Conservation (phyloP, 176 grass and related monocot genomes). For the Eragrostis curvula region DNA sequence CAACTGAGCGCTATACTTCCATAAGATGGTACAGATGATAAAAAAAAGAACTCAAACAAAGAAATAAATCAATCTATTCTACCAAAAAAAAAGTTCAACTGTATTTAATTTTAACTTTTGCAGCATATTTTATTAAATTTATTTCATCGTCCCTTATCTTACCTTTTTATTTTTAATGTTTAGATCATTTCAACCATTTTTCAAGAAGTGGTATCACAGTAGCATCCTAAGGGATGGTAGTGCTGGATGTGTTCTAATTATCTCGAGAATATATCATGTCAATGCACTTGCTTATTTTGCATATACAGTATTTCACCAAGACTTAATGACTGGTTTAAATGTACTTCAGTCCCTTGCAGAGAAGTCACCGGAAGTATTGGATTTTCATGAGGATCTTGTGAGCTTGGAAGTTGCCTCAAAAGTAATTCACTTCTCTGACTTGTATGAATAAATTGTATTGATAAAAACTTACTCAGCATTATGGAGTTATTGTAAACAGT, state of each 20-base stretch:
- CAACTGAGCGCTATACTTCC: no score
- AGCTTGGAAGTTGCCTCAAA: slow-evolving; percentile 92
- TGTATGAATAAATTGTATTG: slow-evolving; percentile 23
- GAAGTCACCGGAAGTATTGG: slow-evolving; percentile 74
- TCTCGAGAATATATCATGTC: neutral
- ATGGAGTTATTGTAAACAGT: slow-evolving; percentile 59
- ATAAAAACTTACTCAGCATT: slow-evolving; percentile 34
- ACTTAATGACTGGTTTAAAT: slow-evolving; percentile 53
- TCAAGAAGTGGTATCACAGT: slow-evolving; percentile 1
- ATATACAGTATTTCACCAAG: slow-evolving; percentile 38
- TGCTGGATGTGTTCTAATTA: neutral
- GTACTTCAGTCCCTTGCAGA: slow-evolving; percentile 80
- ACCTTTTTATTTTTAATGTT: neutral
- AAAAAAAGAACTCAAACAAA: neutral
- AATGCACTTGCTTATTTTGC: slow-evolving; percentile 40
- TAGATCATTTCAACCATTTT: neutral
- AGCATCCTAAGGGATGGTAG: neutral
- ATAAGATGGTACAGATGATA: neutral
- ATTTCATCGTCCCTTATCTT: neutral
- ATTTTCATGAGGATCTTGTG: slow-evolving; percentile 84
- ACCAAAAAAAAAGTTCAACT: neutral
- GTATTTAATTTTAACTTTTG: neutral
- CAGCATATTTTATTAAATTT: neutral
- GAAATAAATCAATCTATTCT: neutral
- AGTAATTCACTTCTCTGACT: slow-evolving; percentile 54